Evolutionary conservation across 2,329 filamentous ascomycete species (phyloP), one percentile per base, ranked within the genome.

Genomic region (Biscogniauxia marginata): DNA sequence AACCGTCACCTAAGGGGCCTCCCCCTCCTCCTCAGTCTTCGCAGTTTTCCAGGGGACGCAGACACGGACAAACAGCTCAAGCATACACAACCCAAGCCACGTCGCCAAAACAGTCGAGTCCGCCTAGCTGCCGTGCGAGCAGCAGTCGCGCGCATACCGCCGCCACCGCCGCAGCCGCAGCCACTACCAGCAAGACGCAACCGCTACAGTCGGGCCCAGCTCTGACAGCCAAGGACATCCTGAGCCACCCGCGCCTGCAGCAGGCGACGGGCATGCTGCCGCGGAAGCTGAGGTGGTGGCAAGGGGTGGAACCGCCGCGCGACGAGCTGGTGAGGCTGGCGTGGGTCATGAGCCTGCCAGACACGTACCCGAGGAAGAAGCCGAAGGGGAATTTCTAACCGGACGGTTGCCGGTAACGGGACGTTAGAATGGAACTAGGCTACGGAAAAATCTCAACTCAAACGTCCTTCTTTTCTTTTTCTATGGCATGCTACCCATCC

Each of bases 211-310:
- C 48, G 25, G 50, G 43, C 3, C 58, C 46, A 22, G 52, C 57
- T n/a, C 55, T 61, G 18, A 59, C 60, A 25, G 56, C 57, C 8
- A 53, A 50, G 4, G 22, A 57, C 5, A 60, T 65, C 50, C 50
- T 65, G 21, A 57, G 21, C 22, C 50, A 62, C 46, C 58, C 62
- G 4, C 55, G 64, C 7, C 48, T 66, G 8, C 64, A 59, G 11
- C 59, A 65, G 45, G 65, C 64, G 11, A 68, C 66, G 4, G 66
- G 66, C 5, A 9, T 68, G 21, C 55, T 64, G 16, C 63, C 63
- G 7, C 50, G 55, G 13, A 63, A 62, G 23, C 23, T 58, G 8
- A 47, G 51, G 22, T 55, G 50, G 30, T 64, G 57, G 62, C 53
- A 49, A 8, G 57, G 58, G 6, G 25, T 59, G 23, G 60, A 59